phyloP scores from a whole-genome alignment of 1,284 basidiomycete genomes.

The Ganoderma meredithae region DNA sequence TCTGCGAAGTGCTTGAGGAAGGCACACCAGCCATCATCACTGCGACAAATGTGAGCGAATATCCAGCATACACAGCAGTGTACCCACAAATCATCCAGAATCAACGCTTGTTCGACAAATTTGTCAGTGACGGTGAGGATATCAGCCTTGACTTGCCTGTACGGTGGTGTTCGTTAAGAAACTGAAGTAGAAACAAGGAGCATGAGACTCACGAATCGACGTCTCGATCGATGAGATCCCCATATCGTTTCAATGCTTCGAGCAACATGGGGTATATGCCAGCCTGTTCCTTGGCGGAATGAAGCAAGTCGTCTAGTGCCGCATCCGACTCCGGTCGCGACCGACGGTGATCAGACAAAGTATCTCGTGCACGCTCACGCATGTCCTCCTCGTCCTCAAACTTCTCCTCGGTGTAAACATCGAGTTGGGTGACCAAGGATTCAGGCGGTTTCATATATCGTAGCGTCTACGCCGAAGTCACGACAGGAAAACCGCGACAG shows the following conservation, averaged over 20 bases:
- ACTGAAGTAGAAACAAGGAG: neutral
- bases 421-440: slow-evolving; percentile 73
- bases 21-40: slow-evolving; percentile 69
- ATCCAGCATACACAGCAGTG: slow-evolving; percentile 9
- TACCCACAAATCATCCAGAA: slow-evolving; percentile 69
- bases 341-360: slow-evolving; percentile 50
- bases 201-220: slow-evolving; percentile 61
- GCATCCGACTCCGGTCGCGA: slow-evolving; percentile 56
- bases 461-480: slow-evolving; percentile 56
- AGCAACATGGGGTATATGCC: slow-evolving; percentile 64
- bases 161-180: slow-evolving; percentile 1
- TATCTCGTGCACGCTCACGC: slow-evolving; percentile 62
- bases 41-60: slow-evolving; percentile 35
- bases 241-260: slow-evolving; percentile 61
- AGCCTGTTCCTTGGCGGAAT: slow-evolving; percentile 62
- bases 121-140: slow-evolving; percentile 68
- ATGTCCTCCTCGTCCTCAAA: slow-evolving; percentile 90
- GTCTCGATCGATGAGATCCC: slow-evolving; percentile 64
- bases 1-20: slow-evolving; percentile 69
- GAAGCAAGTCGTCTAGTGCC: slow-evolving; percentile 62
- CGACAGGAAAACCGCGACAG: slow-evolving; percentile 5
- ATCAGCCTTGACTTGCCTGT: slow-evolving; percentile 70
- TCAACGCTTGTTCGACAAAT: slow-evolving; percentile 71
- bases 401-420: slow-evolving; percentile 87
- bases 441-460: slow-evolving; percentile 83